Evolutionary conservation across 108 stramenopile genomes (phyloP).

Genomic region (Skeletonema menzelii): DNA sequence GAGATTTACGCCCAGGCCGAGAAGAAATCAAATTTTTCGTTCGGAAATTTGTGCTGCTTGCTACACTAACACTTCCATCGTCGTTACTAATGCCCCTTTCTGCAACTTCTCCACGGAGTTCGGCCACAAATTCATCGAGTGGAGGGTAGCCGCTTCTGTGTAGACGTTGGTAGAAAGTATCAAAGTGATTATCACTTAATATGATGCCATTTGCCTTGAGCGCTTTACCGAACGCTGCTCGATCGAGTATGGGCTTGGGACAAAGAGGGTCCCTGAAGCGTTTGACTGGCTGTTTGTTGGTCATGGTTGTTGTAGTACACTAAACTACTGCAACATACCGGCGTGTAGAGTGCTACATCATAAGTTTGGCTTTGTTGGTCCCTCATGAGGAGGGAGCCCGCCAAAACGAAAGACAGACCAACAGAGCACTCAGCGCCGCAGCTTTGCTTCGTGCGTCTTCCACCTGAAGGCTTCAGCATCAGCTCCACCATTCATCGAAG

Average conservation of each 20-base stretch:
- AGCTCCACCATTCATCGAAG: too few relatives aligned
- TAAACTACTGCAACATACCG: too few relatives aligned
- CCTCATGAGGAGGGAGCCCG: not conserved
- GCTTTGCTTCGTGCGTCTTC: not conserved
- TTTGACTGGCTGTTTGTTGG: conserved; percentile 12
- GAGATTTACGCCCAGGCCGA: conserved; percentile 57
- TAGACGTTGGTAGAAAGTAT: conserved; percentile 70
- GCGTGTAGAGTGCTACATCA: too few relatives aligned
- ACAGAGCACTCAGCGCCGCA: too few relatives aligned
- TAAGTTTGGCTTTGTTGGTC: too few relatives aligned
- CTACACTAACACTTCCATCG: conserved; percentile 3
- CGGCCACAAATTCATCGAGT: conserved; percentile 60
- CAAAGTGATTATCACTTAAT: conserved; percentile 62
- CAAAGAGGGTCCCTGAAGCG: conserved; percentile 59
- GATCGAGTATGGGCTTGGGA: conserved; percentile 79
- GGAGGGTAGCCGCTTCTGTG: conserved; percentile 81
- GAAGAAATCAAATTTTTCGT: conserved; percentile 55
- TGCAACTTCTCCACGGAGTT: conserved; percentile 41
- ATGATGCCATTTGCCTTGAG: conserved; percentile 57
- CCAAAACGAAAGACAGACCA: not conserved
- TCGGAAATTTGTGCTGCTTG: conserved; percentile 23
- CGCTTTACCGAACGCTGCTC: conserved; percentile 53
- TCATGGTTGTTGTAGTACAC: conserved; percentile 17
- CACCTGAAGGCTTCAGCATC: too few relatives aligned
- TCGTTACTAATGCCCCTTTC: conserved; percentile 2